These are phyloP conservation scores for Macrophomina tecta DNA, from an alignment of 2,329 filamentous ascomycete genomes.

Conservation along the genomic window DNA sequence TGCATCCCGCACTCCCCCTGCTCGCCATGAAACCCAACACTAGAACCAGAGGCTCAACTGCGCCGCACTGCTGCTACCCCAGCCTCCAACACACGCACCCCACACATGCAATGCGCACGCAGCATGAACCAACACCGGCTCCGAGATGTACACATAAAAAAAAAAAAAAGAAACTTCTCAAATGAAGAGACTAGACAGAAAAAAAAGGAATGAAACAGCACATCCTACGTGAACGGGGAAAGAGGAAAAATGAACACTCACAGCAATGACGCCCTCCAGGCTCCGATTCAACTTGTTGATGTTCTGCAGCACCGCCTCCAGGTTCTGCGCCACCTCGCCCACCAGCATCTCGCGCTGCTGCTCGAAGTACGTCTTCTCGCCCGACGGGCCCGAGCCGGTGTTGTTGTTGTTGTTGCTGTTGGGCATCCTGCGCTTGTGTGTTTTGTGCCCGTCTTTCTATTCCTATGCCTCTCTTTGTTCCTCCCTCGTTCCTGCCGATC, in stretches of 20 bases:
- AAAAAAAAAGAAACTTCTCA: too few species aligned
- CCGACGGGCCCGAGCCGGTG: not conserved
- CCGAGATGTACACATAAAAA: too few species aligned
- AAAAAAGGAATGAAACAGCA: not conserved
- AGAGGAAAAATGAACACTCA: constrained; percentile 50
- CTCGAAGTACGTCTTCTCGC: constrained; percentile 67
- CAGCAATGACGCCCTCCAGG: constrained; percentile 87
- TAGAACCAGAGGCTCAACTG: too few species aligned
- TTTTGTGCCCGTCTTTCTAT: not conserved
- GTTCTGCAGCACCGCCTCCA: constrained; percentile 92
- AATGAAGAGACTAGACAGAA: not conserved
- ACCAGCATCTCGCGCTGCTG: constrained; percentile 75
- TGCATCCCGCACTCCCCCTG: not conserved
- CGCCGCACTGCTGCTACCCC: too few species aligned
- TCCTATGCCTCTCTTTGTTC: not conserved
- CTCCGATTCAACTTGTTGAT: constrained; percentile 95
- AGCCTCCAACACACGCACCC: too few species aligned
- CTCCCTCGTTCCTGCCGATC: too few species aligned
- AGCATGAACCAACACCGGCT: too few species aligned
- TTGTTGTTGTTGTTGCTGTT: constrained; percentile 5
- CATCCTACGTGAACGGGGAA: not conserved
- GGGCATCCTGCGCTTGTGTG: not conserved
- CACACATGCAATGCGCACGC: too few species aligned
- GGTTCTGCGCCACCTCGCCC: constrained; percentile 69
- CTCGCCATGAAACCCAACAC: too few species aligned